A percentile compares a stretch with the other conserved stretches of the same genome.
Evolutionary conservation across 345 rosid species (phyloP).

Genomic region (Camelina sativa): DNA sequence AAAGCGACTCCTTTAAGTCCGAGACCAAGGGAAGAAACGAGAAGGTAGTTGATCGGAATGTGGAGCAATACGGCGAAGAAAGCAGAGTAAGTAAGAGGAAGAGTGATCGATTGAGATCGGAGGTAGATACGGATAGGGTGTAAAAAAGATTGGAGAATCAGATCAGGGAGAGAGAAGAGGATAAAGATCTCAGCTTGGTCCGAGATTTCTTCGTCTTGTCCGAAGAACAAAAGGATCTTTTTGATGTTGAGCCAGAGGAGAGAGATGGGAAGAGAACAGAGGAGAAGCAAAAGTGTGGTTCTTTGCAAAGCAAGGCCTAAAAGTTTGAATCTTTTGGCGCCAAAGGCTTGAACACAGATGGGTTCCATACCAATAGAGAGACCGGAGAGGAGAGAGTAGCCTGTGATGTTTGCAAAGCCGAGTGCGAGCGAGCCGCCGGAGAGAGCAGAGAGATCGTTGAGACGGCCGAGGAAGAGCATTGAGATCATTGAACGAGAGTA

Average conservation of each 20-base stretch:
- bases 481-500: conserved; percentile 85
- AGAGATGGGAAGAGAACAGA: conserved; percentile 64
- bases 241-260: conserved; percentile 78
- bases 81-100: conserved; percentile 71
- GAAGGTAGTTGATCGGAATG: conserved; percentile 68
- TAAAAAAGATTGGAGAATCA: conserved; percentile 63
- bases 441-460: conserved; percentile 65
- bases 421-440: conserved; percentile 88
- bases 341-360: conserved; percentile 90
- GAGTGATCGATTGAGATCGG: conserved; percentile 71
- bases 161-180: conserved; percentile 79
- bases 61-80: conserved; percentile 65
- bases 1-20: conserved; percentile 82
- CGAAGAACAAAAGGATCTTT: conserved; percentile 59
- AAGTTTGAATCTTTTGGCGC: conserved; percentile 71
- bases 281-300: conserved; percentile 64
- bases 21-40: conserved; percentile 57
- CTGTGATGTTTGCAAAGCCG: conserved; percentile 93
- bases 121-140: conserved; percentile 86
- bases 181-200: conserved; percentile 66
- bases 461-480: conserved; percentile 87
- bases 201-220: conserved; percentile 69
- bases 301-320: conserved; percentile 77
- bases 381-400: conserved; percentile 86
- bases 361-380: conserved; percentile 94